Percentiles rank a stretch among this genome's conserved stretches.
Conservation (phyloP, 106 monocot species). For the Dendrobium huoshanense region DNA sequence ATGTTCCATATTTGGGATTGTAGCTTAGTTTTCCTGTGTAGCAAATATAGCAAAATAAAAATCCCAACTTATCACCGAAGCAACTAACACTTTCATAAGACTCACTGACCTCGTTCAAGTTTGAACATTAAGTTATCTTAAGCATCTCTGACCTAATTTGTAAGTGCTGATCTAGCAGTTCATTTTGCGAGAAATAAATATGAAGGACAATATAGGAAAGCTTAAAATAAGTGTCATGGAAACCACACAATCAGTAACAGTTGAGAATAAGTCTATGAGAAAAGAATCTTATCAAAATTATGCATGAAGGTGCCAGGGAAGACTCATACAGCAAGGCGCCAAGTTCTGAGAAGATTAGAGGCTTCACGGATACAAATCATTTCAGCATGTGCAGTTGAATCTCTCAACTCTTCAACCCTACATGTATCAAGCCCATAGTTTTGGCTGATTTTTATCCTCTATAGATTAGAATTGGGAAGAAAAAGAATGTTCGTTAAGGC, state of each 20-base stretch:
- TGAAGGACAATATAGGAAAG: neutral
- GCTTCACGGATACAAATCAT: constrained; percentile 94
- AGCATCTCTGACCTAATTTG: neutral
- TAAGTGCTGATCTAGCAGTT: neutral
- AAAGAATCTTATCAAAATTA: constrained; percentile 2
- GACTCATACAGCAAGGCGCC: constrained; percentile 76
- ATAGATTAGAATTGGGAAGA: neutral
- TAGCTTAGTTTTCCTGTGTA: neutral
- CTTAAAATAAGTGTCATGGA: neutral
- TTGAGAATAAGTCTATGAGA: neutral
- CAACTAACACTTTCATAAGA: neutral
- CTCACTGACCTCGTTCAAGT: neutral
- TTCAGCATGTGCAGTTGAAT: constrained; percentile 98
- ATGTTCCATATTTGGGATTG: neutral
- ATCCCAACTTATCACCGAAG: neutral
- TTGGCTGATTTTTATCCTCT: neutral
- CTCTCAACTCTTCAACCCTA: constrained; percentile 87
- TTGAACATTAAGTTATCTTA: neutral
- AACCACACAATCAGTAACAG: neutral
- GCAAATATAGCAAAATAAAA: neutral
- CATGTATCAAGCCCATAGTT: constrained; percentile 8
- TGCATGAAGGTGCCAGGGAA: neutral
- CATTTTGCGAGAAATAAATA: neutral
- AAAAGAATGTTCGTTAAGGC: neutral
- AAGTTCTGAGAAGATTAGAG: constrained; percentile 65